Evolutionary conservation across 2,329 filamentous ascomycete species (phyloP).

Genomic region (Neoscytalidium dimidiatum): DNA sequence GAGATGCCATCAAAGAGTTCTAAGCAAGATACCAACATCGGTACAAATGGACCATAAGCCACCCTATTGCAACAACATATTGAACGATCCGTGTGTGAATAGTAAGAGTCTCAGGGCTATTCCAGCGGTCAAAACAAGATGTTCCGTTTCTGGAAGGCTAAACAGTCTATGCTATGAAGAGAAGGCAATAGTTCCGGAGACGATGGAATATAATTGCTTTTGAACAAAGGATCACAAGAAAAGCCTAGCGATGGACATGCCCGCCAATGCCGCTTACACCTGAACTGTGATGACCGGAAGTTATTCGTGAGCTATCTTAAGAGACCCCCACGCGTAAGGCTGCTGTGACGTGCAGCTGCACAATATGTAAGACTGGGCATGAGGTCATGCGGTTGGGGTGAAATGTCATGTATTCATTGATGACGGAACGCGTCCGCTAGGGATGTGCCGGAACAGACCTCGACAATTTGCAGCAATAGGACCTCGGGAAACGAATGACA

Average conservation of each 20-base stretch:
- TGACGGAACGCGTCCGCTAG: neutral
- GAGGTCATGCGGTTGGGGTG: neutral
- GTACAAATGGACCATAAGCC: neutral
- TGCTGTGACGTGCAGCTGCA: neutral
- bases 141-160: neutral
- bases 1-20: conserved; percentile 80
- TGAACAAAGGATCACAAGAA: neutral
- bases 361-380: neutral
- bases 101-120: neutral
- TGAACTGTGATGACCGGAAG: neutral
- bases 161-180: too few relatives aligned
- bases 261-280: neutral
- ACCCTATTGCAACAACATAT: neutral
- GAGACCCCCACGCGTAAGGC: neutral
- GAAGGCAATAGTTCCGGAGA: neutral
- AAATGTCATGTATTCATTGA: neutral
- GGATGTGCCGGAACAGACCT: too few relatives aligned
- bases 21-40: conserved; percentile 43
- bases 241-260: neutral
- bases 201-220: neutral
- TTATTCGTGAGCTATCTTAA: conserved; percentile 2
- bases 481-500: conserved; percentile 5
- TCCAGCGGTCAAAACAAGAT: neutral
- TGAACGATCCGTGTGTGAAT: neutral
- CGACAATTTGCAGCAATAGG: conserved; percentile 2